These are phyloP conservation scores for Fusarium devonianum DNA, from an alignment of 2,329 filamentous ascomycete species.

Conservation along the genomic window DNA sequence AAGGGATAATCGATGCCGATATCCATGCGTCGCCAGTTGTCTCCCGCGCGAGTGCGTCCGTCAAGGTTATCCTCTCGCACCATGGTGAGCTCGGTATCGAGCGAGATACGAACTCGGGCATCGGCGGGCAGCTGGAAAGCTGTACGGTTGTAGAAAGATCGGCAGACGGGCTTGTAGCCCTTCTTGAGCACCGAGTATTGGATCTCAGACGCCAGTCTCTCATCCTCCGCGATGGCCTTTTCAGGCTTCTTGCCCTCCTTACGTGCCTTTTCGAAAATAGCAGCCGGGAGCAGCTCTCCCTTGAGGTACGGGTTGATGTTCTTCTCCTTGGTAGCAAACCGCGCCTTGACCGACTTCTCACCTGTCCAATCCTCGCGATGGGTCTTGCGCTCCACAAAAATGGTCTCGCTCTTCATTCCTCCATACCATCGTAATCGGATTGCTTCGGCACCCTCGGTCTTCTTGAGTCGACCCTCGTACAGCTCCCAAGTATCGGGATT, in stretches of 20 bases:
- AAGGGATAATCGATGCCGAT: slow-evolving; percentile 98
- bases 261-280: slow-evolving; percentile 95
- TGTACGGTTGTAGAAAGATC: slow-evolving; percentile 97
- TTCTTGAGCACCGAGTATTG: slow-evolving; percentile 93
- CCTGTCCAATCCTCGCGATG: slow-evolving; percentile 99
- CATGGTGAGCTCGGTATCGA: slow-evolving; percentile 97
- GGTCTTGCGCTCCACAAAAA: slow-evolving; percentile 97
- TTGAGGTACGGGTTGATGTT: slow-evolving; percentile 90
- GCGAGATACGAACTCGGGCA: slow-evolving; percentile 92
- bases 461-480: slow-evolving; percentile 93
- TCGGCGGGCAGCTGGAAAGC: slow-evolving; percentile 97
- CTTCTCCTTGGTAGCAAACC: slow-evolving; percentile 96
- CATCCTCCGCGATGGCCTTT: slow-evolving; percentile 89
- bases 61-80: slow-evolving; percentile 94
- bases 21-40: slow-evolving; percentile 97
- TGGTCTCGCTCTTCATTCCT: slow-evolving; percentile 92
- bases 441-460: slow-evolving; percentile 96
- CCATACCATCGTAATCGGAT: slow-evolving; percentile 98
- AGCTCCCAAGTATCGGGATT: slow-evolving; percentile 94
- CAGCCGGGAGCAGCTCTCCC: slow-evolving; percentile 82
- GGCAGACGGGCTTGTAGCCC: slow-evolving; percentile 85
- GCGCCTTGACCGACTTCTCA: slow-evolving; percentile 97
- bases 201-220: slow-evolving; percentile 87
- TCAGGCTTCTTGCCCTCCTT: slow-evolving; percentile 94
- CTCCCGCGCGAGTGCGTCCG: slow-evolving; percentile 74